Evolutionary conservation across 2,329 filamentous ascomycete genomes (phyloP), one percentile per base, ranked within the genome.

Genomic region (Pyrenochaeta sp.): DNA sequence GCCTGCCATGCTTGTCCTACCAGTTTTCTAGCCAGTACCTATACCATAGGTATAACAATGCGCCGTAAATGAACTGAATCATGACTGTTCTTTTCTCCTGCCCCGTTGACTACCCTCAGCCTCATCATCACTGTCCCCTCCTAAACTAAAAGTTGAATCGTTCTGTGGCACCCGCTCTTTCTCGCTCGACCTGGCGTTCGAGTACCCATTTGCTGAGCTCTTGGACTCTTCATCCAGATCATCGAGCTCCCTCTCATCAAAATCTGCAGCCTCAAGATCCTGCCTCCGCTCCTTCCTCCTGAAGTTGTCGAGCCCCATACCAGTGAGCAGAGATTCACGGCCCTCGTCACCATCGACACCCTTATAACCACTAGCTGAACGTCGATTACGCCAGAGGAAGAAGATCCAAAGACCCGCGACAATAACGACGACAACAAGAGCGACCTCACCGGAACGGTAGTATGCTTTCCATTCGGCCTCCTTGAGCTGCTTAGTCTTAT

Each of bases 391-490:
- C 82, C 84, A 87, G 62, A 89, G 81, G 66, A 88, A 86, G 72
- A 88, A 91, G n/a, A 89, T 91, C 89, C 92, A 96, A 12, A 86
- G 80, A 5, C 80, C 81, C 1, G 91, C 91, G 1, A 88, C 89
- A 58, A 95, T 86, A 50, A 90, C 82, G 19, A 97, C 91, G 48
- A 97, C 87, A 15, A 93, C 87, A 2, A 97, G 84, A 1, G 93
- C 92, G 6, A 93, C 86, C 78, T 96, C 92, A 50, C 93, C 93
- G 2, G 91, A 95, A 69, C 91, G 90, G 73, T 90, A 90, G 78
- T 97, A 97, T 0, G 93, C 93, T 50, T 89, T 86, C 91, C 93
- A 96, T 70, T 93, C 91, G 19, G 93, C 92, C 28, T 92, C 87
- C 67, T 93, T 87, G n/a, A 97, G 79, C 72, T 90, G 88, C 72